Base-by-base conservation (phyloP, 495 filamentous ascomycete genomes). In the Aspergillus indologenus region DNA sequence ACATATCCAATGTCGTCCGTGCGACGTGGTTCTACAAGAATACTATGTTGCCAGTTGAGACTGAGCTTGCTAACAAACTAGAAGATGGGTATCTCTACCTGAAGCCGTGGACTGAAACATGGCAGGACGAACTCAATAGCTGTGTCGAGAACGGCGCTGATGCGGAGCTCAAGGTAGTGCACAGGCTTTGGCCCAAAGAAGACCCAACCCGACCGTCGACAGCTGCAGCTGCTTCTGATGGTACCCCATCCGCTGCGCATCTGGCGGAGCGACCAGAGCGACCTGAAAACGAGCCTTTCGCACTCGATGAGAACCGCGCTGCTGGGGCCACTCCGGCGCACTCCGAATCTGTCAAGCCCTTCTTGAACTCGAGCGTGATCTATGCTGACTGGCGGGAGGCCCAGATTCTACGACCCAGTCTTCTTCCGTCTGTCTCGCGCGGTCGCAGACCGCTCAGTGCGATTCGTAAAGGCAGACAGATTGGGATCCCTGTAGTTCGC, bases 21-120 rank as follows among this genome's bases (percentile, higher is more conserved):
- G 92, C 90, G 1, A 98, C 94, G 0, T 98, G 94, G 94, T 98
- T 98, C 67, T 98, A 97, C 71, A 88, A 86, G 67, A 91, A 96
- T 66, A 91, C 90, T 3, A 95, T 97, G 90, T 75, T 87, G 24
- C 94, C 94, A 1, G 86, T 98, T 9, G 90, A 96, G 63, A 82
- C 89, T 4, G 79, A 85, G n/a, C 87, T 96, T 42, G 92, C 94
- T 26, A 98, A 97, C 68, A 90, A 91, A 67, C 80, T 98, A 0
- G 94, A 98, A 64, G 83, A 83, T 24, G 94, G 94, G 19, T 98
- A 96, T 69, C 73, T 84, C 34, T 89, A 94, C 61, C 80, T 98
- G 43, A 87, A 87, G 52, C 90, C 91, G 0, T 96, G 92, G 89
- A 92, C 90, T 1, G 82, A 94, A 61, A 96, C 93, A 0, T 98